Percentiles rank a stretch among this genome's conserved stretches.
These are phyloP conservation scores for Stentor roeselii DNA, from an alignment of 73 alveolate species.

Conservation along the genomic window DNA sequence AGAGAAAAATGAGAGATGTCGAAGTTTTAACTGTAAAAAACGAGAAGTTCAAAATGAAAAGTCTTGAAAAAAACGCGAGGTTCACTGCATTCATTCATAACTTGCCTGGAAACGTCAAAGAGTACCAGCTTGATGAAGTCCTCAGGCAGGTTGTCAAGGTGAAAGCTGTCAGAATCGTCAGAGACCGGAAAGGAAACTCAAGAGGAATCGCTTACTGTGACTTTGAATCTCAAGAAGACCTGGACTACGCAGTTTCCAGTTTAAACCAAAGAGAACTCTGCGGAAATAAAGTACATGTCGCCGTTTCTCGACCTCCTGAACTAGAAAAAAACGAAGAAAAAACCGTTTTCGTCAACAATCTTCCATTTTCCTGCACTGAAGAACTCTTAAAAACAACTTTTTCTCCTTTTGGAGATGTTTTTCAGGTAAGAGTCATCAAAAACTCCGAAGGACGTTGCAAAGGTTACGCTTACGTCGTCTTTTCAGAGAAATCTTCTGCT, in stretches of 20 bases:
- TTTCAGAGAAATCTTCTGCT: background rate
- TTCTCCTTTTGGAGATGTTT: background rate
- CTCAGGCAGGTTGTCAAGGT: background rate
- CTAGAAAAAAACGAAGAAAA: background rate
- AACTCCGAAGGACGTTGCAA: slow-evolving; percentile 14
- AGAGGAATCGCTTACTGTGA: slow-evolving; percentile 4
- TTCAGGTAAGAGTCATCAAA: background rate
- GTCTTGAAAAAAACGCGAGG: background rate
- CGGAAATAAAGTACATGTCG: background rate
- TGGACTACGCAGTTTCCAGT: background rate
- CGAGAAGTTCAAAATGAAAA: background rate
- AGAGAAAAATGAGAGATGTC: background rate
- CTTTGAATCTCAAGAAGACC: background rate
- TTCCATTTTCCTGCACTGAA: background rate
- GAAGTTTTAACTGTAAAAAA: background rate
- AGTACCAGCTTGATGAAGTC: background rate
- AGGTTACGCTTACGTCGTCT: slow-evolving; percentile 16
- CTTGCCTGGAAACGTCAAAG: slow-evolving; percentile 10
- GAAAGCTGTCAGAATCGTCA: slow-evolving; percentile 6
- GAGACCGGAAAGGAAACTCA: slow-evolving; percentile 18
- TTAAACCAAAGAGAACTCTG: background rate
- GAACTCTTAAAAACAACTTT: background rate
- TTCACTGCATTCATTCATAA: background rate
- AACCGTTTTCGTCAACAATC: slow-evolving; percentile 2
- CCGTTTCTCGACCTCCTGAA: slow-evolving; percentile 15